These are phyloP conservation scores for Gossypium raimondii DNA, from an alignment of 345 rosid genomes.

Conservation along the genomic window DNA sequence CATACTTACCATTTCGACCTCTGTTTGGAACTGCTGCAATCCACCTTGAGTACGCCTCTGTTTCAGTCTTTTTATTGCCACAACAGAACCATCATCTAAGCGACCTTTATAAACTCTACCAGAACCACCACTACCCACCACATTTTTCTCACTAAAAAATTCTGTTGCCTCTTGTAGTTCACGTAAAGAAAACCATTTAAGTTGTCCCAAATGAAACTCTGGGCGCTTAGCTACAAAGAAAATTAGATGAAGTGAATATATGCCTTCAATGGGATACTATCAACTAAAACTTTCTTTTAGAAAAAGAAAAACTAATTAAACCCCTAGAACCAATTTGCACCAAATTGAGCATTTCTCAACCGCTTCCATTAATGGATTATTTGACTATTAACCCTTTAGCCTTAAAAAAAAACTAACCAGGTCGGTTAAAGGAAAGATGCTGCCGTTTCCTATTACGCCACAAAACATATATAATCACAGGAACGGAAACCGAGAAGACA, in stretches of 20 bases:
- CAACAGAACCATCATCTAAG: slow-evolving; percentile 65
- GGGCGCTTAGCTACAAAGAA: slow-evolving; percentile 82
- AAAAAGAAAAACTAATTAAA: too few relatives aligned
- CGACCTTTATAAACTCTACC: slow-evolving; percentile 93
- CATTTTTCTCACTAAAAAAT: slow-evolving; percentile 59
- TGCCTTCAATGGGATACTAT: too few relatives aligned
- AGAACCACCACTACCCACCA: slow-evolving; percentile 86
- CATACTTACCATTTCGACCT: slow-evolving; percentile 93
- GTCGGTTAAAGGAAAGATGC: slow-evolving; percentile 10
- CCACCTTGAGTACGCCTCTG: slow-evolving; percentile 87
- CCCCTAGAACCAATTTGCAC: too few relatives aligned
- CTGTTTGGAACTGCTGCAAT: slow-evolving; percentile 87
- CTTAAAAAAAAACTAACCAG: too few relatives aligned
- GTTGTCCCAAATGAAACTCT: slow-evolving; percentile 88
- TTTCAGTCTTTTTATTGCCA: slow-evolving; percentile 85
- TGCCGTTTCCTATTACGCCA: background rate
- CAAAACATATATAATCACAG: slow-evolving; percentile 29
- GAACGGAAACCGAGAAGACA: slow-evolving; percentile 81
- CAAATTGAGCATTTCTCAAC: too few relatives aligned
- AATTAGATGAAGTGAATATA: slow-evolving; percentile 10
- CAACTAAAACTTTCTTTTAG: too few relatives aligned
- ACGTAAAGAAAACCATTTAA: slow-evolving; percentile 77
- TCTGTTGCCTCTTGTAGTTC: slow-evolving; percentile 87
- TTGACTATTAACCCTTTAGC: too few relatives aligned
- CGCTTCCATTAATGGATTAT: too few relatives aligned